A percentile compares a stretch with the other conserved stretches of the same genome.
Conservation (phyloP, 345 rosid species). For the Pugionium dolabratum region DNA sequence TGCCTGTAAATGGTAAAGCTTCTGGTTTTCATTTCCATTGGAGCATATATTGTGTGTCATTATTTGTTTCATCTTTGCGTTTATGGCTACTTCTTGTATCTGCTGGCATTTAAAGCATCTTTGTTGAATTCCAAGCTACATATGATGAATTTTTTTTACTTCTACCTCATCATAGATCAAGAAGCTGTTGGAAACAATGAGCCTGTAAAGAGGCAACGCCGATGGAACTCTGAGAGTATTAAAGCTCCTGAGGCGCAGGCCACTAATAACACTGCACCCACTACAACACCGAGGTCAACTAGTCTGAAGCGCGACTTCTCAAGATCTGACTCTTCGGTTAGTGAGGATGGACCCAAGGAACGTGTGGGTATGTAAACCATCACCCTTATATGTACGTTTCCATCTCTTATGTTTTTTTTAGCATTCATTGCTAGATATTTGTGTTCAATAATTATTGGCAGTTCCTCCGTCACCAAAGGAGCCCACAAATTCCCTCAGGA, state of each 20-base stretch:
- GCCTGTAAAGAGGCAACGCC: slow-evolving; percentile 83
- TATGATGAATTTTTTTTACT: slow-evolving; percentile 12
- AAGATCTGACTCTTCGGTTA: slow-evolving; percentile 60
- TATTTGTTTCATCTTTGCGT: neutral
- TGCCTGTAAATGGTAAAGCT: slow-evolving; percentile 56
- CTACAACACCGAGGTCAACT: slow-evolving; percentile 61
- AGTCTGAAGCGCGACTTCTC: slow-evolving; percentile 61
- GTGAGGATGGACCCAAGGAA: slow-evolving; percentile 75
- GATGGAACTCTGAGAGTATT: slow-evolving; percentile 75
- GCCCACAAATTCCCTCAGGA: slow-evolving; percentile 77
- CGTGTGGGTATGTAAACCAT: slow-evolving; percentile 67
- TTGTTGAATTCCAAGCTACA: neutral
- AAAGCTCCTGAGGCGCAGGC: slow-evolving; percentile 64
- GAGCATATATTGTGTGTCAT: neutral
- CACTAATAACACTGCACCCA: slow-evolving; percentile 45
- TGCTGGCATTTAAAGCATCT: slow-evolving; percentile 3
- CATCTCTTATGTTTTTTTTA: slow-evolving; percentile 14
- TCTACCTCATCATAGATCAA: slow-evolving; percentile 53
- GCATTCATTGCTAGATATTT: slow-evolving; percentile 6
- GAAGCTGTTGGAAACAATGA: slow-evolving; percentile 61
- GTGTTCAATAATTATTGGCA: slow-evolving; percentile 40
- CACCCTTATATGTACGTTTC: slow-evolving; percentile 21
- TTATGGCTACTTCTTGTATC: neutral
- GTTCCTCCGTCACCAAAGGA: slow-evolving; percentile 87
- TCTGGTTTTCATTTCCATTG: slow-evolving; percentile 12